These are phyloP conservation scores for Phyllosticta citrichinensis DNA, from an alignment of 2,329 filamentous ascomycete genomes.

Conservation along the genomic window DNA sequence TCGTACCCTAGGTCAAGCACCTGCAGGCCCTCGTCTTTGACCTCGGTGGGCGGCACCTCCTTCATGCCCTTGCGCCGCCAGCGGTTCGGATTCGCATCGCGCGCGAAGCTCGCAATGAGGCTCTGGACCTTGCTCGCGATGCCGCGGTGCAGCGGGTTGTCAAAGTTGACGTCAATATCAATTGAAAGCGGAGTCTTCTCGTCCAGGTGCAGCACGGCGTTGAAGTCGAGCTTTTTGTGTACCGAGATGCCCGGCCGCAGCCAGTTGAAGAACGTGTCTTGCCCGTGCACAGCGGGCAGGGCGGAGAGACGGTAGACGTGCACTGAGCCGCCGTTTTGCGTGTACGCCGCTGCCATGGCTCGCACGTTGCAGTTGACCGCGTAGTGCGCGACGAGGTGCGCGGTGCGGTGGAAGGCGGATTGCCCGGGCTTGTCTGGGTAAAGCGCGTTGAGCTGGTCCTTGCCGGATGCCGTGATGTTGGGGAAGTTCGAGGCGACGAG, in stretches of 20 bases:
- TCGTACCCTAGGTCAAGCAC: neutral
- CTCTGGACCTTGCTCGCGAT: neutral
- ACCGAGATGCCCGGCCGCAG: neutral
- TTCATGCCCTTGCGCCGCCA: neutral
- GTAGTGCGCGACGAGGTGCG: neutral
- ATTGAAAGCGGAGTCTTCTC: neutral
- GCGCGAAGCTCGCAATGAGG: neutral
- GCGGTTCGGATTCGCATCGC: neutral
- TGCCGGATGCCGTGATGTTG: constrained; percentile 13
- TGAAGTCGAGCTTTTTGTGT: neutral
- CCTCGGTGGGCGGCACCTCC: neutral
- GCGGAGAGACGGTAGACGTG: neutral
- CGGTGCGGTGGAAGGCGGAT: neutral
- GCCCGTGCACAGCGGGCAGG: neutral
- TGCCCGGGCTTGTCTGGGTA: neutral
- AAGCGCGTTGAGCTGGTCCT: neutral
- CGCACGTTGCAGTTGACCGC: neutral
- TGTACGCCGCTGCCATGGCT: neutral
- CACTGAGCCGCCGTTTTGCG: neutral
- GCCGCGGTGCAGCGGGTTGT: neutral
- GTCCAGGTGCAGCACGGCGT: neutral
- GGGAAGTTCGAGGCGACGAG: constrained; percentile 22
- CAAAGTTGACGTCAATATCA: neutral
- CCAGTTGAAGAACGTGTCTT: neutral
- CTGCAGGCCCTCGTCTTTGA: neutral